Conservation (phyloP, 176 grass and related monocot species). For the Lolium multiflorum region DNA sequence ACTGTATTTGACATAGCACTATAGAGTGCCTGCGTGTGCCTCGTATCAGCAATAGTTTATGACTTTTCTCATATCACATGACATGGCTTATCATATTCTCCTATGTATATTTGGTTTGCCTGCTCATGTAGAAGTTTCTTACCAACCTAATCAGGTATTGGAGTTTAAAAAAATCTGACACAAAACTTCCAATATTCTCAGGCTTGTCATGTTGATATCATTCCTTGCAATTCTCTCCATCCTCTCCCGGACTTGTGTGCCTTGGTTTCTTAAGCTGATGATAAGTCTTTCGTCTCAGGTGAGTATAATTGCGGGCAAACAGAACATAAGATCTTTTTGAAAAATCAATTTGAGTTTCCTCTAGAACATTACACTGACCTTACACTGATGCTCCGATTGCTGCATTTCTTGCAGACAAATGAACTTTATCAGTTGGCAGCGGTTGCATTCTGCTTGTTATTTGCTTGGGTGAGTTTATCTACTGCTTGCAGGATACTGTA, state of each 20-base stretch:
- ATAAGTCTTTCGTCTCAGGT: conserved; percentile 98
- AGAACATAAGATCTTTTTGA: background rate
- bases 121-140: conserved; percentile 14
- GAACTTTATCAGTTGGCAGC: conserved; percentile 97
- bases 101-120: background rate
- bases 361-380: conserved; percentile 29
- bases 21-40: background rate
- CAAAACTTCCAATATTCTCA: conserved; percentile 48
- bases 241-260: conserved; percentile 77
- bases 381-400: conserved; percentile 42
- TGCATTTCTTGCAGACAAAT: conserved; percentile 82
- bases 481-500: background rate
- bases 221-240: conserved; percentile 95
- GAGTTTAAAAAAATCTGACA: conserved; percentile 28
- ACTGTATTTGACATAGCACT: conserved; percentile 4
- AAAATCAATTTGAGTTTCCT: conserved; percentile 18
- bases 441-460: conserved; percentile 98
- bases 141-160: conserved; percentile 27
- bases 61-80: conserved; percentile 14
- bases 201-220: conserved; percentile 77
- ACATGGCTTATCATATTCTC: conserved; percentile 10
- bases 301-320: conserved; percentile 21
- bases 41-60: conserved; percentile 9
- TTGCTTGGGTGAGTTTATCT: conserved; percentile 89
- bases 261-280: conserved; percentile 99